These are phyloP conservation scores for Wallemia hederae DNA, from an alignment of 1,284 basidiomycete genomes.

Conservation along the genomic window DNA sequence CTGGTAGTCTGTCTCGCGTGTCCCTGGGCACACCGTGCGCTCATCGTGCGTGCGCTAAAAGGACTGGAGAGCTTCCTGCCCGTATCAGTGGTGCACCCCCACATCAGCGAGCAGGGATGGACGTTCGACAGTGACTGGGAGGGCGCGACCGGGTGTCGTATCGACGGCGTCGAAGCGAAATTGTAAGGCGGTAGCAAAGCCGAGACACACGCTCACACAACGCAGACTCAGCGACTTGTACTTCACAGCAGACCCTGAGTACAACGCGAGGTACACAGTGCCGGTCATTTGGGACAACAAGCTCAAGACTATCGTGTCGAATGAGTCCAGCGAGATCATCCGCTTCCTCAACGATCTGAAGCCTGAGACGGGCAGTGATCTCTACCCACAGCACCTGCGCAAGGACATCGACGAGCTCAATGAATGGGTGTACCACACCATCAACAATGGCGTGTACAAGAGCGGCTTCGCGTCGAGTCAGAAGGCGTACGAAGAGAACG, in stretches of 20 bases:
- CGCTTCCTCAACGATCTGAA: slow-evolving; percentile 57
- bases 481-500: slow-evolving; percentile 48
- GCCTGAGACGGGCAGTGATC: slow-evolving; percentile 30
- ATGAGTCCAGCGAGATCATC: slow-evolving; percentile 80
- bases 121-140: slow-evolving; percentile 50
- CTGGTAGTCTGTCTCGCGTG: slow-evolving; percentile 12
- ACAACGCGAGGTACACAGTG: slow-evolving; percentile 46
- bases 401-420: slow-evolving; percentile 63
- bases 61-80: slow-evolving; percentile 60
- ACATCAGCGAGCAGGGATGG: slow-evolving; percentile 60
- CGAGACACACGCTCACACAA: slow-evolving; percentile 15
- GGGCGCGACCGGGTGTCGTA: slow-evolving; percentile 36
- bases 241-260: slow-evolving; percentile 38
- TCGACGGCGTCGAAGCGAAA: slow-evolving; percentile 11
- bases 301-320: slow-evolving; percentile 64
- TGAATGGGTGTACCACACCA: slow-evolving; percentile 51
- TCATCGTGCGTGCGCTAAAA: slow-evolving; percentile 72
- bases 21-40: slow-evolving; percentile 70
- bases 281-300: slow-evolving; percentile 93
- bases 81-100: slow-evolving; percentile 46
- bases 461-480: slow-evolving; percentile 62
- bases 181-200: slow-evolving; percentile 8
- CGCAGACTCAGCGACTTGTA: slow-evolving; percentile 40
- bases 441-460: slow-evolving; percentile 58
- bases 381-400: slow-evolving; percentile 43